Percentiles rank a stretch among this genome's conserved stretches.
phyloP scores from a whole-genome alignment of 306 rosid genomes.

The Cercis canadensis region DNA sequence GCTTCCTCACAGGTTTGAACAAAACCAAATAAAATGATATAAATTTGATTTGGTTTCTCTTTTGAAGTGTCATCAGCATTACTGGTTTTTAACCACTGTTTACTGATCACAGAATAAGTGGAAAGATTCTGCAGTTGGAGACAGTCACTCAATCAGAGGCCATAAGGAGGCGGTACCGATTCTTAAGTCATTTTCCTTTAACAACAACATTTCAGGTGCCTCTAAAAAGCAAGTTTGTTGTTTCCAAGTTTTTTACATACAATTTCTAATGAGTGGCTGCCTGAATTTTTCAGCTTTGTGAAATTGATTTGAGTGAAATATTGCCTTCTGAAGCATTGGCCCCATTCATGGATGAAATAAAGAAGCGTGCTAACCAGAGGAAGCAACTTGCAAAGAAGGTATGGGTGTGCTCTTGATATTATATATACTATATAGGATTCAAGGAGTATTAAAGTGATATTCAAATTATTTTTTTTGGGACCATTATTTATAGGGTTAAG shows the following conservation, averaged over 20 bases:
- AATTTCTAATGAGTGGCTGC: slow-evolving; percentile 34
- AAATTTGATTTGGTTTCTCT: background rate
- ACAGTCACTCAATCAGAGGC: slow-evolving; percentile 88
- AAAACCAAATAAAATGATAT: background rate
- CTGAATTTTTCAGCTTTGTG: slow-evolving; percentile 76
- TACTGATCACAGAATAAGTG: slow-evolving; percentile 69
- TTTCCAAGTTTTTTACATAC: slow-evolving; percentile 21
- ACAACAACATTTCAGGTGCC: slow-evolving; percentile 87
- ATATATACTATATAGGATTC: background rate
- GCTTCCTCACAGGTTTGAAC: slow-evolving; percentile 81
- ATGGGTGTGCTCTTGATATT: slow-evolving; percentile 15
- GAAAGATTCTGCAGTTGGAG: slow-evolving; percentile 84
- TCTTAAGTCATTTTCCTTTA: slow-evolving; percentile 87
- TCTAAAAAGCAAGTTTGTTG: background rate
- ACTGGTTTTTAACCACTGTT: slow-evolving; percentile 28
- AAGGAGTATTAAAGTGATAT: background rate
- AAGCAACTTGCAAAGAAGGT: slow-evolving; percentile 88
- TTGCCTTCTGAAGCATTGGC: slow-evolving; percentile 71
- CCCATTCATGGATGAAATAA: slow-evolving; percentile 90
- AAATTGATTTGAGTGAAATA: slow-evolving; percentile 79
- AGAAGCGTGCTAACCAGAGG: slow-evolving; percentile 85
- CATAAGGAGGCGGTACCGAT: slow-evolving; percentile 83
- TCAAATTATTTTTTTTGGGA: background rate
- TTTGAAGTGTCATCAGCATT: background rate
- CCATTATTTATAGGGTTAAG: background rate